Base-by-base conservation (phyloP, 2,329 filamentous ascomycete species). In the Pseudocercospora cruenta region DNA sequence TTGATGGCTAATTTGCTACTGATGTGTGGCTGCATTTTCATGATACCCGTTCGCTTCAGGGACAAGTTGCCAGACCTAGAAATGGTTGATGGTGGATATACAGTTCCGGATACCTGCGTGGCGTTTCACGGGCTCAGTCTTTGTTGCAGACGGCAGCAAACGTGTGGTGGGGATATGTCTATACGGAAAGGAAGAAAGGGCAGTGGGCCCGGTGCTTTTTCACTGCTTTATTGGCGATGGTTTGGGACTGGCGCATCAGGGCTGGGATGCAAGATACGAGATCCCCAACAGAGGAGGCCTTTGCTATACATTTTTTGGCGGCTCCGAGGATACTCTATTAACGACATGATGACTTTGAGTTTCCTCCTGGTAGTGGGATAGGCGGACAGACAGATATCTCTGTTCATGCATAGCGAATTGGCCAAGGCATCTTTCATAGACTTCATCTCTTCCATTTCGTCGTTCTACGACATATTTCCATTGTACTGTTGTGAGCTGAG, bases 31-130 rank as follows among this genome's bases (percentile, higher is more conserved):
- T 63, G 64, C 64, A 62, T 66, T 66, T 63, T 61, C 54, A 66
- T 63, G 64, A 66, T 66, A 66, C 64, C 64, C 60, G 26, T 60
- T 66, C 43, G 60, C 47, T 62, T 58, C 47, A 59, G 57, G 53
- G 39, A 62, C 51, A 62, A 24, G 22, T 55, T 31, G 33, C 55
- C 31, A 36, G 55, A 14, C 31, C 55, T 28, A 43, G 19, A 58
- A 1, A 33, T 26, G 31, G 33, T 58, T 26, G 55, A 10, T 58
- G 55, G 60, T 47, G 64, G 64, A 53, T 28, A 66, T 55, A 60
- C 64, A 63, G 55, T 53, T 63, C 63, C 28, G 36, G 31, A 49
- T 36, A 21, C 28, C 39, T 47, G 64, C 64, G 54, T 28, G 60
- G 64, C 60, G 64, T 66, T 63, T 57, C 31, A 43, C 31, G 31